Evolutionary conservation across 768 basidiomycete species (phyloP).

Genomic region (Asterophora lycoperdoides): DNA sequence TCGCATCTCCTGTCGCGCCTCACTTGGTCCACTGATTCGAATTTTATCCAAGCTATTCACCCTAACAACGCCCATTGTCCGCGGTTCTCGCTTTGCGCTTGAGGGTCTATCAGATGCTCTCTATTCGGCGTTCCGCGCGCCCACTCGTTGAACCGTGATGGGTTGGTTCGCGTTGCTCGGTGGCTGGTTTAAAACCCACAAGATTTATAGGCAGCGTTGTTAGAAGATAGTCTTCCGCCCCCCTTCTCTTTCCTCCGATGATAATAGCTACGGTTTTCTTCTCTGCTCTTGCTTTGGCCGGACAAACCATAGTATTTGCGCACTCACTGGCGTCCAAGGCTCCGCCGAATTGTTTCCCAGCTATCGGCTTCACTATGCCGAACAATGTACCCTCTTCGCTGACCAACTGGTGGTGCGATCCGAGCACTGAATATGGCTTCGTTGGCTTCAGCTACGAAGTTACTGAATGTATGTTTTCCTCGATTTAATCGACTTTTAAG

Average conservation of each 20-base stretch:
- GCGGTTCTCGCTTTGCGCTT: conserved; percentile 8
- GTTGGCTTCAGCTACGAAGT: conserved; percentile 77
- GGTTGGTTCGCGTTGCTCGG: not conserved
- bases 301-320: not conserved
- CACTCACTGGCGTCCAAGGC: conserved; percentile 6
- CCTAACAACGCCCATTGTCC: not conserved
- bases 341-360: conserved; percentile 20
- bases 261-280: not conserved
- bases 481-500: not conserved
- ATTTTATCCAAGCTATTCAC: not conserved
- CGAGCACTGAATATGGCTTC: conserved; percentile 65
- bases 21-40: not conserved
- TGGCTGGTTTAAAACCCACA: conserved; percentile 2
- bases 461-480: conserved; percentile 42
- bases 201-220: not conserved
- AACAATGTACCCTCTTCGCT: conserved; percentile 38
- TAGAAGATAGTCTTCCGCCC: not conserved
- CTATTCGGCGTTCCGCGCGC: conserved; percentile 2
- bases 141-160: not conserved
- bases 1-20: not conserved
- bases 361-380: conserved; percentile 41
- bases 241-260: conserved; percentile 2
- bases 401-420: conserved; percentile 62
- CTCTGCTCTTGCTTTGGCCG: not conserved
- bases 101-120: conserved; percentile 10